Percentiles rank a stretch among this genome's conserved stretches.
Conservation (phyloP, 208 protist species). For the Acanthamoeba healyi region DNA sequence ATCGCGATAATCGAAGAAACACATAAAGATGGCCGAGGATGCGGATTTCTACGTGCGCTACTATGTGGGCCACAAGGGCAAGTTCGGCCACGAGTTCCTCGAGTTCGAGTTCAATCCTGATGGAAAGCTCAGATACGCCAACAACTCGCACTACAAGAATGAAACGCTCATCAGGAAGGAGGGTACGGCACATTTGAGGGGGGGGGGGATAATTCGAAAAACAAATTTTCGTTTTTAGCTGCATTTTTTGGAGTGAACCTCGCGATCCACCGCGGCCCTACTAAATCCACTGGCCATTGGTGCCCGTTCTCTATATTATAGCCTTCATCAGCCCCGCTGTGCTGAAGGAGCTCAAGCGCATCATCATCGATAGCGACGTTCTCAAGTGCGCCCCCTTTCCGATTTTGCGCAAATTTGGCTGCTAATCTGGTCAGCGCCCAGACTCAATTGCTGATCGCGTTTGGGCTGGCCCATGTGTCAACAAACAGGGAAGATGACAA, state of each 20-base stretch:
- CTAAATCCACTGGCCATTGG: no score
- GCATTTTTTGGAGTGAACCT: no score
- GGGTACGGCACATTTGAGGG: no score
- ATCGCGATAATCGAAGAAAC: no score
- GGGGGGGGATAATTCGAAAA: no score
- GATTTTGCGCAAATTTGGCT: neutral
- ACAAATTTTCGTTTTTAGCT: conserved; percentile 7
- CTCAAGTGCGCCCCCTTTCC: conserved; percentile 84
- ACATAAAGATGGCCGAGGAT: conserved; percentile 46
- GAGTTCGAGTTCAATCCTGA: conserved; percentile 94
- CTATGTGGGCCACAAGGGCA: conserved; percentile 95
- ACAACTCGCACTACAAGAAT: conserved; percentile 96
- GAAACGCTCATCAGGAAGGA: conserved; percentile 95
- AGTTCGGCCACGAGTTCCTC: conserved; percentile 96
- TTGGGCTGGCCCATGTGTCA: neutral
- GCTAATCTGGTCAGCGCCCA: no score
- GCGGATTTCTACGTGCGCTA: conserved; percentile 92
- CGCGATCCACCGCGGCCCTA: no score
- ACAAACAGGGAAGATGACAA: conserved; percentile 88
- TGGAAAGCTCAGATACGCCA: conserved; percentile 94
- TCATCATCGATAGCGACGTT: conserved; percentile 93
- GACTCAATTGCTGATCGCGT: conserved; percentile 66
- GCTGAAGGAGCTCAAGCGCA: conserved; percentile 92
- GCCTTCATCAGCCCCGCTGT: conserved; percentile 91
- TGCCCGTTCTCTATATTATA: no score